Percentiles rank a stretch among this genome's conserved stretches.
Evolutionary conservation across 306 rosid genomes (phyloP).

Genomic region (Gastrolobium villosum): DNA sequence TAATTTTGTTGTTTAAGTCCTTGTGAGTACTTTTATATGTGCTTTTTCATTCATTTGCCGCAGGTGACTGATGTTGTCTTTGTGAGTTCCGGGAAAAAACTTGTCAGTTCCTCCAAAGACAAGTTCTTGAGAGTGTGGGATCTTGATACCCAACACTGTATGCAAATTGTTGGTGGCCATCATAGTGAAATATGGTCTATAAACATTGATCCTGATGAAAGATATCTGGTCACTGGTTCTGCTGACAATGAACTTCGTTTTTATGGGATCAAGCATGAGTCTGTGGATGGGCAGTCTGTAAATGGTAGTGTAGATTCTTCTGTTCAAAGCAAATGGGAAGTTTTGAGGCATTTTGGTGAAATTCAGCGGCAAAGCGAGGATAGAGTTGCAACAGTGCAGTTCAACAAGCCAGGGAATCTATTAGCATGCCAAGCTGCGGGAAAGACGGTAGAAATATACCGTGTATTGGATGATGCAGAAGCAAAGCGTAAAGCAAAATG

Average conservation of each 20-base stretch:
- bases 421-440: conserved; percentile 96
- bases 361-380: conserved; percentile 82
- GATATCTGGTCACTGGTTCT: conserved; percentile 87
- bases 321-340: conserved; percentile 73
- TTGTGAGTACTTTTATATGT: conserved; percentile 16
- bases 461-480: conserved; percentile 84
- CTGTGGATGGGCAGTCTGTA: conserved; percentile 54
- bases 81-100: conserved; percentile 76
- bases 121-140: conserved; percentile 97
- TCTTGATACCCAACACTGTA: conserved; percentile 96
- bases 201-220: conserved; percentile 78
- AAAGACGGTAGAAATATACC: conserved; percentile 80
- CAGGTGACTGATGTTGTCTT: conserved; percentile 92
- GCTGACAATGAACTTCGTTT: conserved; percentile 90
- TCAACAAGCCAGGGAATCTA: conserved; percentile 83
- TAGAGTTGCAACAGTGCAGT: conserved; percentile 87
- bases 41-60: conserved; percentile 47
- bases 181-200: conserved; percentile 97
- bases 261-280: conserved; percentile 70
- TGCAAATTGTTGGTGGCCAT: conserved; percentile 94
- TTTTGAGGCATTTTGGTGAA: conserved; percentile 87
- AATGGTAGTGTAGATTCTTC: conserved; percentile 59
- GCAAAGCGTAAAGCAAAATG: conserved; percentile 90
- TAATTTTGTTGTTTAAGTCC: not conserved
- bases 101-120: conserved; percentile 92